A percentile compares a stretch with the other conserved stretches of the same genome.
Conservation (phyloP, 2,329 filamentous ascomycete genomes). For the Pezicula radicicola region DNA sequence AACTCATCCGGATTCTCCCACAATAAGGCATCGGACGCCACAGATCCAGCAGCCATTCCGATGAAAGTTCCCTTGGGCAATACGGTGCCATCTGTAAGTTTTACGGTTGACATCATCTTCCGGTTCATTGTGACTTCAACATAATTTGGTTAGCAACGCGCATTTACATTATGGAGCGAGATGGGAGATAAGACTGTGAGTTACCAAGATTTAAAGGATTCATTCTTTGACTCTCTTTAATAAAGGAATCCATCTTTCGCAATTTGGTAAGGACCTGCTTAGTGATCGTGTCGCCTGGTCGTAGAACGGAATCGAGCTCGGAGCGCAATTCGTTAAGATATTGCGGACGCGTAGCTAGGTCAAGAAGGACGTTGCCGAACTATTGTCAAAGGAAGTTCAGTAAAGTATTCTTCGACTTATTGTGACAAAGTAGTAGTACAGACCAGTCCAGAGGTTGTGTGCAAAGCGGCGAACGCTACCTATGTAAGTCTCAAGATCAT, state of each 20-base stretch:
- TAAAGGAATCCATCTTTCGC: constrained; percentile 34
- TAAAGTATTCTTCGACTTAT: too few species aligned
- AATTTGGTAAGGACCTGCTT: constrained; percentile 6
- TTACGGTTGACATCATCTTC: not conserved
- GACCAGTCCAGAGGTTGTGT: not conserved
- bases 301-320: constrained; percentile 10
- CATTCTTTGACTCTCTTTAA: constrained; percentile 33
- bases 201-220: constrained; percentile 30
- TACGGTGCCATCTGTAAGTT: not conserved
- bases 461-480: not conserved
- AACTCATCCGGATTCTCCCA: not conserved
- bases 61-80: not conserved
- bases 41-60: not conserved
- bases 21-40: not conserved
- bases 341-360: constrained; percentile 34
- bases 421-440: not conserved
- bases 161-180: too few species aligned
- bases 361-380: not conserved
- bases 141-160: not conserved
- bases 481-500: not conserved
- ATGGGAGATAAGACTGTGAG: not conserved
- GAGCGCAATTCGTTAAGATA: constrained; percentile 20
- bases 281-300: constrained; percentile 33
- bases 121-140: not conserved
- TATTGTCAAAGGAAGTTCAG: not conserved